Evolutionary conservation across 805 yeast genomes (phyloP).

Genomic region (Saccharomycopsis lassenensis): DNA sequence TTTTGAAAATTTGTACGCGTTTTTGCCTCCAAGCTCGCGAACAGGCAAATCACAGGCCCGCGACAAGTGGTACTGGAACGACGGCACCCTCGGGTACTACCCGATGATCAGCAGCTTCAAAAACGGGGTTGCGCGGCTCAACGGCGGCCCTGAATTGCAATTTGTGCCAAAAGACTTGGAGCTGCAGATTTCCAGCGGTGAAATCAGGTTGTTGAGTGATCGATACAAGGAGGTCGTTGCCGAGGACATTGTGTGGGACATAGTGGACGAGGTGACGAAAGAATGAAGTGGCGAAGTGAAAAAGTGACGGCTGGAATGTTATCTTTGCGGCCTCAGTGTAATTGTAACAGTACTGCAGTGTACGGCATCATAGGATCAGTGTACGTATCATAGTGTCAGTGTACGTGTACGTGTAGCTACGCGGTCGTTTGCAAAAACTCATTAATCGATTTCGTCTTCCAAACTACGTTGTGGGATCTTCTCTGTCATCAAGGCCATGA

Average conservation of each 20-base stretch:
- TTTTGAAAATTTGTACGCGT: conserved; percentile 59
- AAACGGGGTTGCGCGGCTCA: conserved; percentile 64
- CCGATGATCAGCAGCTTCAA: conserved; percentile 80
- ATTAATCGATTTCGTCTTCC: conserved; percentile 8
- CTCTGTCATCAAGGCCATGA: conserved; percentile 22
- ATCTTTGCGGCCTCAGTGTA: too few relatives aligned
- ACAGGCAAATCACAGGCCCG: conserved; percentile 12
- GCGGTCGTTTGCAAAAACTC: background rate
- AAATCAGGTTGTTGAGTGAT: conserved; percentile 41
- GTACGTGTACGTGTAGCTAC: too few relatives aligned
- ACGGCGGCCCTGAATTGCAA: conserved; percentile 56
- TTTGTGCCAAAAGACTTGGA: conserved; percentile 30
- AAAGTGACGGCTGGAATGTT: too few relatives aligned
- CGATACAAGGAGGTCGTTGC: conserved; percentile 61
- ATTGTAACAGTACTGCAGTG: too few relatives aligned
- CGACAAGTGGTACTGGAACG: conserved; percentile 40
- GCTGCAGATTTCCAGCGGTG: conserved; percentile 17
- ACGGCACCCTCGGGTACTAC: conserved; percentile 81
- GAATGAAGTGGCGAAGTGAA: too few relatives aligned
- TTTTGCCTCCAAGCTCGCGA: conserved; percentile 65
- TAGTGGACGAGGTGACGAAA: conserved; percentile 82
- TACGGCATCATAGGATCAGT: too few relatives aligned
- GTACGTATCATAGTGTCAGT: too few relatives aligned
- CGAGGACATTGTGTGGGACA: conserved; percentile 75
- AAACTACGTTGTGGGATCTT: background rate